Conservation (phyloP, 108 stramenopile genomes). For the Fragilariopsis cylindrus region DNA sequence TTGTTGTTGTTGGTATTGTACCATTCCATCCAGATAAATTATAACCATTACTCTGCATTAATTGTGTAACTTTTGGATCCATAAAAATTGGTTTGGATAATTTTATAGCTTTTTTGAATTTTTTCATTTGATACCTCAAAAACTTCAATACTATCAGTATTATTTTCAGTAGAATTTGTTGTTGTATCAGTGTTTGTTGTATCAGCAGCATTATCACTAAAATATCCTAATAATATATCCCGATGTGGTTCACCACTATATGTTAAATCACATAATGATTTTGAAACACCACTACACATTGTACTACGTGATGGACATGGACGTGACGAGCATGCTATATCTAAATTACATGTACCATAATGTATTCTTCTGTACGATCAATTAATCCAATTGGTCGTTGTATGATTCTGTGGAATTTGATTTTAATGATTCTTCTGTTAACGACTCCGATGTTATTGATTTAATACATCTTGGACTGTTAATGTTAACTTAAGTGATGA, state of each 20-base stretch:
- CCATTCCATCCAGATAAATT: constrained; percentile 1
- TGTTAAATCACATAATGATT: neutral
- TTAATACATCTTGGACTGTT: constrained; percentile 10
- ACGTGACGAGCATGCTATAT: neutral
- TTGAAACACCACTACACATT: neutral
- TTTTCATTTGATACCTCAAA: no score
- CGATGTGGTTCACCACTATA: constrained; percentile 10
- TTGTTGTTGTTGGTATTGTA: no score
- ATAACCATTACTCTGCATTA: constrained; percentile 3
- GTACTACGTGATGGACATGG: neutral
- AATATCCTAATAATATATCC: neutral
- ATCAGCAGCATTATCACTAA: neutral
- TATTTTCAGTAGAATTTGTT: no score
- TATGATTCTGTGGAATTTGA: no score
- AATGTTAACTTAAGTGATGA: neutral
- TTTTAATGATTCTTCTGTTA: neutral
- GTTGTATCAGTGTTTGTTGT: neutral
- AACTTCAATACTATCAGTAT: neutral
- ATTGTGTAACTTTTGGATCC: neutral
- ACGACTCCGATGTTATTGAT: constrained; percentile 8
- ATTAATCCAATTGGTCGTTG: neutral
- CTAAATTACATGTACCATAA: neutral
- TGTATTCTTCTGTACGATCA: neutral
- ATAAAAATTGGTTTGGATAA: neutral
- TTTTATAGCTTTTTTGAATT: neutral